Evolutionary conservation across 352 stramenopile species (phyloP), one percentile per base, ranked within the genome.

Genomic region (Globisporangium nodosum): DNA sequence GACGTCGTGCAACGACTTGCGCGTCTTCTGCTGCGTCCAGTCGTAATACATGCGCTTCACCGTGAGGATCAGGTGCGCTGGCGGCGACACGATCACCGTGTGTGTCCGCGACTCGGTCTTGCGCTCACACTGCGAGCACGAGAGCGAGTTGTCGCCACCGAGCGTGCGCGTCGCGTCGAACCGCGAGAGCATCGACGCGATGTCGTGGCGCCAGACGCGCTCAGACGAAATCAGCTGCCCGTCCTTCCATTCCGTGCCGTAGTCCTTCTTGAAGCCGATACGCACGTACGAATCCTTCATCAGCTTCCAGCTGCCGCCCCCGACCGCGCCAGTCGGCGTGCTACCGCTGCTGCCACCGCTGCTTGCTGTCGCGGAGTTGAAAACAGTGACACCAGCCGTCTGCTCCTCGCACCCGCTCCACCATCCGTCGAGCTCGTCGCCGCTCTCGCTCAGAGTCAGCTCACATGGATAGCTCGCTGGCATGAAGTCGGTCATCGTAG

Each of bases 41-140:
- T 96, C 87, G 64, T 95, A 96, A 52, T 78, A 93, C 87, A 96
- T 96, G 47, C 87, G 81, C 69, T 96, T 96, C 21, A 96, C 58
- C 39, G 87, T 96, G 43, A 96, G 72, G 49, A 96, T 94, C 37
- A 96, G 60, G 46, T 96, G 86, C 24, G 79, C 69, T 4, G 87
- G 87, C 27, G 85, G 86, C n/a, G 81, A 67, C 43, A 89, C 77
- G 27, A 94, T 76, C 9, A 93, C 82, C 4, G 87, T 92, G 69
- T 94, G 81, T 1, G 84, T 87, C 16, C 85, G 69, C 5, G 81
- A 93, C 60, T 94, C 86, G 0, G 86, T 93, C 56, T 93, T 94
- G 15, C 66, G 63, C 16, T 90, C 54, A 33, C 87, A 96, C 37
- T 70, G 61, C 20, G 73, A 81, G 57, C 87, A 96, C 2, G 64